These are phyloP conservation scores for Gloeophyllum trabeum DNA, from an alignment of 768 basidiomycete genomes.

Conservation along the genomic window DNA sequence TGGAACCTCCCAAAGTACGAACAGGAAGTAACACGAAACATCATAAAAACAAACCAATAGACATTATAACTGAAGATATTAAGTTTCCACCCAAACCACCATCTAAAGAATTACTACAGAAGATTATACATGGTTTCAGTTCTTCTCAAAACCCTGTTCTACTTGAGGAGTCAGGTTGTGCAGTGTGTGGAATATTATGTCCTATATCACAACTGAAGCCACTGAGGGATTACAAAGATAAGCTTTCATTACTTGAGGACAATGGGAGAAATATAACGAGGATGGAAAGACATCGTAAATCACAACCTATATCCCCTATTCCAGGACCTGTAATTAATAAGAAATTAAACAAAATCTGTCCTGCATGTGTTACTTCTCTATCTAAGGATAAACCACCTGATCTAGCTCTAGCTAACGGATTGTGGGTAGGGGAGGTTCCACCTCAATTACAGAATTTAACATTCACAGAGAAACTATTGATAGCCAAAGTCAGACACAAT, in stretches of 20 bases:
- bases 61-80: too few relatives aligned
- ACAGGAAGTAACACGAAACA: too few relatives aligned
- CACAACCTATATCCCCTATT: background rate
- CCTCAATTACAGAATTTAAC: constrained; percentile 13
- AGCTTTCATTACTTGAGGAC: background rate
- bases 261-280: background rate
- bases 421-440: constrained; percentile 26
- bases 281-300: background rate
- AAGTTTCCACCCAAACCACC: background rate
- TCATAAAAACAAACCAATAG: too few relatives aligned
- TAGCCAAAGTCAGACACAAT: background rate
- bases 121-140: background rate
- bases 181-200: background rate
- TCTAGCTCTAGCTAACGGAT: constrained; percentile 19
- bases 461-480: constrained; percentile 7
- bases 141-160: background rate
- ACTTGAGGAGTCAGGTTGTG: background rate
- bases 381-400: constrained; percentile 10
- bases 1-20: too few relatives aligned
- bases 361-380: background rate
- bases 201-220: background rate
- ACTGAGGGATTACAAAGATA: background rate
- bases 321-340: background rate
- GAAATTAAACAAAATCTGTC: background rate
- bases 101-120: background rate